Percentiles rank a stretch among this genome's conserved stretches.
phyloP scores from a whole-genome alignment of 331 rosid genomes.

The Telfairia occidentalis region DNA sequence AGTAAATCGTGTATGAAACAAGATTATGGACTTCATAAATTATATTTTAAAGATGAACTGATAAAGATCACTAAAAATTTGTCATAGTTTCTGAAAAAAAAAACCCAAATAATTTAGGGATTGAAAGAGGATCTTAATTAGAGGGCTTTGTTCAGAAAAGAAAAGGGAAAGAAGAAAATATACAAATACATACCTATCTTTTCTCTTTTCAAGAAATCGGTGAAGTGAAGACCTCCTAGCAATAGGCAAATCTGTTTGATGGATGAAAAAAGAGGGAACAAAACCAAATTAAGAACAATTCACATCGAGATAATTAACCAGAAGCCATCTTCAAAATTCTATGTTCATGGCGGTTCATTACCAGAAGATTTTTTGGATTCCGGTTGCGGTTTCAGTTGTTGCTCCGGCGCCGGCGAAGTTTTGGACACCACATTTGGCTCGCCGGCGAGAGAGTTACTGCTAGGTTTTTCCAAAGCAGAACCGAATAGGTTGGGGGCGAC shows the following conservation, averaged over 20 bases:
- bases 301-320: slow-evolving; percentile 9
- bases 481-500: background rate
- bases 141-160: background rate
- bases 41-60: background rate
- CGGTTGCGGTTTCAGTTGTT: slow-evolving; percentile 14
- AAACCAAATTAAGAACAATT: background rate
- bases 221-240: slow-evolving; percentile 74
- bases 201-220: slow-evolving; percentile 74
- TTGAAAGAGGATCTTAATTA: background rate
- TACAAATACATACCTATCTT: slow-evolving; percentile 44
- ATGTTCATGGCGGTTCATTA: background rate
- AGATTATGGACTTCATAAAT: background rate
- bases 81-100: background rate
- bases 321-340: background rate
- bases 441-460: slow-evolving; percentile 7
- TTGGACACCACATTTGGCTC: slow-evolving; percentile 15
- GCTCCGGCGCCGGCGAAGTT: slow-evolving; percentile 21
- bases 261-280: background rate
- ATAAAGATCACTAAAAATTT: background rate
- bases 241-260: slow-evolving; percentile 40
- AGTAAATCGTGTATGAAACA: background rate
- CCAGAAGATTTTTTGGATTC: slow-evolving; percentile 11
- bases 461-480: slow-evolving; percentile 15
- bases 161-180: background rate
- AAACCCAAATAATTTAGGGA: background rate